Evolutionary conservation across 2,329 filamentous ascomycete genomes (phyloP), one percentile per base, ranked within the genome.

Genomic region (Claviceps sorghi): DNA sequence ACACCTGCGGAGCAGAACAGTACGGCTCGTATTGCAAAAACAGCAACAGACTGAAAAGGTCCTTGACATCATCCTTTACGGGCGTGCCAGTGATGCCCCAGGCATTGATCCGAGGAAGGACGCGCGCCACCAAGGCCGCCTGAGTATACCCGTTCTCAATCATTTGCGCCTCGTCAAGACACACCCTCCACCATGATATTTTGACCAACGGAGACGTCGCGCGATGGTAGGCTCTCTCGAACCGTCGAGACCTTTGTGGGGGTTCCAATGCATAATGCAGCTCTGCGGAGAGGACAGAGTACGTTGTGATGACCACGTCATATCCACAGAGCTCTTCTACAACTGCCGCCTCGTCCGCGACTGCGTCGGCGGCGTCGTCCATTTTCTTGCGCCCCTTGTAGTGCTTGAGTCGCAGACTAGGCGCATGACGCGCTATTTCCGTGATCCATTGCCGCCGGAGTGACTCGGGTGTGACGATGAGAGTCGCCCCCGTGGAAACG

Each of bases 31-130:
- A 89, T 19, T 78, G 77, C 9, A 97, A 74, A 59, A 98, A 97
- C 0, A 86, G 72, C 0, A 97, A 66, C 4, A 97, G 72, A 0
- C 91, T 91, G 58, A 83, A 82, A 8, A 96, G 72, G 65, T 96
- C 91, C 60, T 70, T 67, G 34, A 91, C 77, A 56, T 88, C 78
- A 58, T 88, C 87, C 58, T 86, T 84, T 40, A 97, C 76, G 0
- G 93, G 93, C 0, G 93, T 98, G 43, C 67, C 93, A 0, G 88
- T 91, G 42, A 98, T 82, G 15, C 85, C 89, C 93, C 93, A 97
- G 2, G 88, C 84, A 67, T 95, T 90, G 57, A 86, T 69, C 30
- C 93, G 79, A 45, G 91, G 89, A 55, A 98, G 84, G 29, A 84
- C 72, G 42, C 82, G 80, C 38, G 89, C 89, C 15, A 96, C 82